Base-by-base conservation (phyloP, 805 yeast genomes). In the Candida fluviatilis region DNA sequence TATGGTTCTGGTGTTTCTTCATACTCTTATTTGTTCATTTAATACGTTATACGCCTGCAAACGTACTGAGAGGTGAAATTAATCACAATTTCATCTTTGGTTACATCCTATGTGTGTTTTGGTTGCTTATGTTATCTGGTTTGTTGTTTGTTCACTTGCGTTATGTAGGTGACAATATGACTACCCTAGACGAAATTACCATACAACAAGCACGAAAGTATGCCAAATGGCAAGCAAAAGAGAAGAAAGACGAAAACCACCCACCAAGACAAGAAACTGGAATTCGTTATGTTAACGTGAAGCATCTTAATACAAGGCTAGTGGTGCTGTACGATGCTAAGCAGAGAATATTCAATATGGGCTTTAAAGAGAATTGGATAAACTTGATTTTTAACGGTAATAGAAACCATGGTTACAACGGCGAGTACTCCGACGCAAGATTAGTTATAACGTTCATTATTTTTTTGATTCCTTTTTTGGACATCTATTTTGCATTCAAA, bases 181-280 rank as follows among this genome's bases (percentile, higher is more conserved):
- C 86, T 0, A 72, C 88, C 0, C 51, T 86, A 10, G 91, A 84
- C 45, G 80, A 75, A 25, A 52, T 81, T 28, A 58, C 68, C 12
- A 39, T 37, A 18, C 51, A 51, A 37, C 62, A 58, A 38, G 44
- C 62, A 23, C 62, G 61, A 30, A 52, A 60, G 21, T 57, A 65
- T 37, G 36, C 50, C 10, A 50, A 60, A 31, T 61, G 56, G 55
- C 40, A 51, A 27, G 35, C 42, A 16, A 35, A 39, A 31, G 8
- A n/a, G 26, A 33, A 41, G 17, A 43, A 31, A 32, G 39, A 37
- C 29, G 37, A 27, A 19, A 29, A 34, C 11, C 27, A 10, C 8
- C 30, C 16, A 10, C 55, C 52, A 7, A 32, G 54, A 18, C 41
- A 42, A 23, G 62, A 65, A 26, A 50, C 50, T 6, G 70, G 65